phyloP scores from a whole-genome alignment of 495 filamentous ascomycete genomes.

The Penicillium atrosanguineum region DNA sequence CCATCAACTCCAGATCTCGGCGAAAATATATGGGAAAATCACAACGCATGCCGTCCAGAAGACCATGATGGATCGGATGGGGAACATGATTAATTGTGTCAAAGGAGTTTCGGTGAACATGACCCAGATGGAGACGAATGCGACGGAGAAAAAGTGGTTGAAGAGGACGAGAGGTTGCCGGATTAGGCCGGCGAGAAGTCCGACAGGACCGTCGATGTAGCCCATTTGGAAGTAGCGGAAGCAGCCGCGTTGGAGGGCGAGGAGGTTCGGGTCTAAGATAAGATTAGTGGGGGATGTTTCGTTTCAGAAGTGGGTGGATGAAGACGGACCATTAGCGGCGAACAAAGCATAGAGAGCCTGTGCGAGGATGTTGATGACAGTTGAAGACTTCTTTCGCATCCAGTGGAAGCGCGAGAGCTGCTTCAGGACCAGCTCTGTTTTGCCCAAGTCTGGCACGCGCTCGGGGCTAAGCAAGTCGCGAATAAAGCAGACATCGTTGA shows the following conservation, averaged over 20 bases:
- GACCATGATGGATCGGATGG: conserved; percentile 61
- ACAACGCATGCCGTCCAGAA: conserved; percentile 88
- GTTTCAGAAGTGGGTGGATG: neutral
- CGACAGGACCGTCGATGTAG: conserved; percentile 71
- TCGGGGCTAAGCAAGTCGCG: conserved; percentile 65
- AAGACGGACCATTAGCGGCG: conserved; percentile 67
- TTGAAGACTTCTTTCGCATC: conserved; percentile 74
- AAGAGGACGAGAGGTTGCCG: conserved; percentile 74
- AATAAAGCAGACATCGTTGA: conserved; percentile 83
- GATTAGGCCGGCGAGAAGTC: conserved; percentile 81
- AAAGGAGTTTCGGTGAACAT: conserved; percentile 56
- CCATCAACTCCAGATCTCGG: conserved; percentile 32
- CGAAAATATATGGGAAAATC: conserved; percentile 75
- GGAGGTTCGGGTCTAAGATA: conserved; percentile 61
- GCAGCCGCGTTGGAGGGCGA: conserved; percentile 82
- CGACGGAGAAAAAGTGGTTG: conserved; percentile 92
- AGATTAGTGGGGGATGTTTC: conserved; percentile 3
- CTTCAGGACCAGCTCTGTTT: conserved; percentile 58
- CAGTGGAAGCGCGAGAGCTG: conserved; percentile 83
- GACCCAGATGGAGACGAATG: conserved; percentile 84
- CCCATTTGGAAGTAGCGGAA: conserved; percentile 90
- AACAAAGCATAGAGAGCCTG: conserved; percentile 89
- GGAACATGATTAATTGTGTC: conserved; percentile 56
- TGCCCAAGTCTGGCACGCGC: conserved; percentile 63
- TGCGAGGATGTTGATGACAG: conserved; percentile 93